Conservation (phyloP, 306 rosid species). For the Corylus heterophylla region DNA sequence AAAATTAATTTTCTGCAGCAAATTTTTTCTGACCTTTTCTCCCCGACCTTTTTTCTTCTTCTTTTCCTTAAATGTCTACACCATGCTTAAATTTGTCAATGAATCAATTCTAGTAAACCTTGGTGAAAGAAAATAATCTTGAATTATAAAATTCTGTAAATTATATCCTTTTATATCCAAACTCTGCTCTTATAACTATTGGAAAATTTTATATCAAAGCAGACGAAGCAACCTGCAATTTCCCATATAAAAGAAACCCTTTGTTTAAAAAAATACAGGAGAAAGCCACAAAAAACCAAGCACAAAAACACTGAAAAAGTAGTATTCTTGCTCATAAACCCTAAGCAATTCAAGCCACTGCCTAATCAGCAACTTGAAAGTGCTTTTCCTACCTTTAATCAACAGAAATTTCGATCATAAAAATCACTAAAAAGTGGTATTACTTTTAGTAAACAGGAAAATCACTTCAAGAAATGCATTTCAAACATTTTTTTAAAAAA, state of each 20-base stretch:
- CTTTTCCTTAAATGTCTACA: too few relatives aligned
- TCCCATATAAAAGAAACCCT: background rate
- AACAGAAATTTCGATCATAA: background rate
- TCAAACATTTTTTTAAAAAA: background rate
- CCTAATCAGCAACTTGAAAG: background rate
- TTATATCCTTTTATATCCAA: too few relatives aligned
- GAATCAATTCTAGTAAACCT: too few relatives aligned
- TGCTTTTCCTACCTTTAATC: background rate
- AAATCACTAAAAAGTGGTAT: background rate
- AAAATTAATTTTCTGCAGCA: too few relatives aligned
- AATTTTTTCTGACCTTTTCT: too few relatives aligned
- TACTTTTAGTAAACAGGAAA: background rate
- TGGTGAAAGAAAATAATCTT: too few relatives aligned
- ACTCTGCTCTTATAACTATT: too few relatives aligned
- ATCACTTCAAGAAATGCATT: background rate
- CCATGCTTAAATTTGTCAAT: too few relatives aligned
- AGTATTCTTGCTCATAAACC: background rate
- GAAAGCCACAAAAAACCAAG: background rate
- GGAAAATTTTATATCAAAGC: too few relatives aligned
- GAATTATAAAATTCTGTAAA: too few relatives aligned
- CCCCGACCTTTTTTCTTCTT: too few relatives aligned
- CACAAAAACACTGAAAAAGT: background rate
- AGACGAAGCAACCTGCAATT: background rate
- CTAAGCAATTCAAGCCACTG: background rate
- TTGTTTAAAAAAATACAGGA: background rate